Conservation (phyloP, 257 asterid species). For the Nicotiana tabacum region DNA sequence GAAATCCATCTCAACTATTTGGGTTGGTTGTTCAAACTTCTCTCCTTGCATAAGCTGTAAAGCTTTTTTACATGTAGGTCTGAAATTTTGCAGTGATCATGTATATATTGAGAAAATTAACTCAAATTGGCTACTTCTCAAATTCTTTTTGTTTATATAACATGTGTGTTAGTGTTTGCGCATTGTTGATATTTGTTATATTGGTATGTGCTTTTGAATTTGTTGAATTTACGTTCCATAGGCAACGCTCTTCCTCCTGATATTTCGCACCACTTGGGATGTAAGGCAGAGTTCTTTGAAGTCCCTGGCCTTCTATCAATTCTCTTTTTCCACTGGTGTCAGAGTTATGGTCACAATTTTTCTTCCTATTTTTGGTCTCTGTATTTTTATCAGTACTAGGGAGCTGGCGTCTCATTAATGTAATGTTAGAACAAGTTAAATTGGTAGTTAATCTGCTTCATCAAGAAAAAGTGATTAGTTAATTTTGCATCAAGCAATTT, state of each 20-base stretch:
- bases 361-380: not conserved
- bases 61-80: not conserved
- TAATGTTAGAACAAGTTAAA: not conserved
- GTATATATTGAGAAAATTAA: not conserved
- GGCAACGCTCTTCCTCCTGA: not conserved
- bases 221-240: not conserved
- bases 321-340: not conserved
- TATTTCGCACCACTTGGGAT: not conserved
- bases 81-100: not conserved
- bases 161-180: not conserved
- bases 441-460: too few relatives aligned
- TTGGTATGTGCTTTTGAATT: not conserved
- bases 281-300: not conserved
- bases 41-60: not conserved
- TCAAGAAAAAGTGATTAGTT: too few relatives aligned
- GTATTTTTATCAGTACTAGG: not conserved
- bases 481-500: too few relatives aligned
- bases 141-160: not conserved
- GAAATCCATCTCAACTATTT: not conserved
- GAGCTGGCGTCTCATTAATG: not conserved
- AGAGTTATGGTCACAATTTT: not conserved
- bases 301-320: not conserved
- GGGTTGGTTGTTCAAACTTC: not conserved
- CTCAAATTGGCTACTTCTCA: not conserved
- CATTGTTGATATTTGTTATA: not conserved